Percentiles rank a stretch among this genome's conserved stretches.
Evolutionary conservation across 257 asterid species (phyloP).

Genomic region (Solanum infundibuliforme): DNA sequence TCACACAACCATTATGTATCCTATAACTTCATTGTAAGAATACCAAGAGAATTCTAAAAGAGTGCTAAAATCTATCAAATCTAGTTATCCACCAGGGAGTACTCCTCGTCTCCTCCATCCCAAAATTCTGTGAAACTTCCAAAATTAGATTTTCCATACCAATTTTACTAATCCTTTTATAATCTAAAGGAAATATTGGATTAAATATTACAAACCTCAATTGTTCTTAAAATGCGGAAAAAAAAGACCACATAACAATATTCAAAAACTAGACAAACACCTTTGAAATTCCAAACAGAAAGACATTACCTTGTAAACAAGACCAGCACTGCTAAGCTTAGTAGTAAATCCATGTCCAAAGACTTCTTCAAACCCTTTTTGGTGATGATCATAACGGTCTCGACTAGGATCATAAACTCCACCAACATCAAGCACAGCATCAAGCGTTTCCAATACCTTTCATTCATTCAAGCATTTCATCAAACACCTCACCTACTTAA

Average conservation of each 20-base stretch:
- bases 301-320: conserved; percentile 16
- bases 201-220: not conserved
- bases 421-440: conserved; percentile 35
- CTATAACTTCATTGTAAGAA: not conserved
- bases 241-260: not conserved
- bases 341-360: conserved; percentile 18
- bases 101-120: not conserved
- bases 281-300: not conserved
- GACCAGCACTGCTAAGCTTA: conserved; percentile 22
- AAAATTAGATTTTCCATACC: not conserved
- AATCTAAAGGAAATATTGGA: not conserved
- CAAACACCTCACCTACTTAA: not conserved
- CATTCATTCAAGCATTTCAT: not conserved
- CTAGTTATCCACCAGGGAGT: not conserved
- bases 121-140: not conserved
- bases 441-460: conserved; percentile 14
- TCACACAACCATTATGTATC: not conserved
- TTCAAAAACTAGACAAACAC: not conserved
- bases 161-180: not conserved
- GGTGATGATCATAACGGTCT: conserved; percentile 36
- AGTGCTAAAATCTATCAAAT: not conserved
- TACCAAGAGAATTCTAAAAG: not conserved
- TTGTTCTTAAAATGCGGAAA: not conserved
- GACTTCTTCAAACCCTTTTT: conserved; percentile 14
- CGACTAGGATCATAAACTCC: conserved; percentile 30